Evolutionary conservation across 2,329 filamentous ascomycete genomes (phyloP).

Genomic region (Cordyceps tenuipes): DNA sequence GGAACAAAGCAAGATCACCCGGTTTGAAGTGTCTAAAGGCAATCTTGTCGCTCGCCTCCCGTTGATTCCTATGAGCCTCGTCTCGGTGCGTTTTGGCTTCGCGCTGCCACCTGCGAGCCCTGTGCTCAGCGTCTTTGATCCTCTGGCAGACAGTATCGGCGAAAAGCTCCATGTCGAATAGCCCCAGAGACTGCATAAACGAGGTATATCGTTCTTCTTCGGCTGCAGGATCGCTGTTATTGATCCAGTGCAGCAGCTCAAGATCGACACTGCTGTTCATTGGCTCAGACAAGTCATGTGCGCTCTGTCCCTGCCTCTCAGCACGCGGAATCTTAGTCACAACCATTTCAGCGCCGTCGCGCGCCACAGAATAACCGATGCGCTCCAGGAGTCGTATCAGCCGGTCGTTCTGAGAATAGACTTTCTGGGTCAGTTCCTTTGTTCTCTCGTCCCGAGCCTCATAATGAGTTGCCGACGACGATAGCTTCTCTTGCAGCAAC

Average conservation of each 20-base stretch:
- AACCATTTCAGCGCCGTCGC: slow-evolving; percentile 62
- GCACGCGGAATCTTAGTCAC: slow-evolving; percentile 63
- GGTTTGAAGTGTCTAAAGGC: slow-evolving; percentile 94
- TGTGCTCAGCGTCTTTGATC: slow-evolving; percentile 86
- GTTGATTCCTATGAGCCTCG: slow-evolving; percentile 69
- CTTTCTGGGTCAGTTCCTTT: slow-evolving; percentile 73
- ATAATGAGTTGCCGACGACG: slow-evolving; percentile 47
- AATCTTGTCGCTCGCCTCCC: slow-evolving; percentile 90
- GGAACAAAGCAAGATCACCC: slow-evolving; percentile 85
- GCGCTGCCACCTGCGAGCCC: slow-evolving; percentile 86
- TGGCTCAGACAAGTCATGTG: slow-evolving; percentile 49
- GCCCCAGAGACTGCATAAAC: slow-evolving; percentile 64
- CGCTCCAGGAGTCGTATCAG: slow-evolving; percentile 77
- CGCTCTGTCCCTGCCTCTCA: slow-evolving; percentile 47
- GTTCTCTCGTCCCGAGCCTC: slow-evolving; percentile 64
- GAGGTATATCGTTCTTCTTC: slow-evolving; percentile 68
- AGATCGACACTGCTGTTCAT: slow-evolving; percentile 58
- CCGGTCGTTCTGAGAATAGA: slow-evolving; percentile 78
- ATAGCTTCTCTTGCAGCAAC: slow-evolving; percentile 42
- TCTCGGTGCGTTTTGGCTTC: slow-evolving; percentile 83
- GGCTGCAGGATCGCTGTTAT: slow-evolving; percentile 52
- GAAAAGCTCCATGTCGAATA: slow-evolving; percentile 78
- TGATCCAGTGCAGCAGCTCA: slow-evolving; percentile 74
- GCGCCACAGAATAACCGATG: slow-evolving; percentile 72
- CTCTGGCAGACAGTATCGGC: slow-evolving; percentile 80